Base-by-base conservation (phyloP, 352 stramenopile genomes). In the Pythium plurisporium region DNA sequence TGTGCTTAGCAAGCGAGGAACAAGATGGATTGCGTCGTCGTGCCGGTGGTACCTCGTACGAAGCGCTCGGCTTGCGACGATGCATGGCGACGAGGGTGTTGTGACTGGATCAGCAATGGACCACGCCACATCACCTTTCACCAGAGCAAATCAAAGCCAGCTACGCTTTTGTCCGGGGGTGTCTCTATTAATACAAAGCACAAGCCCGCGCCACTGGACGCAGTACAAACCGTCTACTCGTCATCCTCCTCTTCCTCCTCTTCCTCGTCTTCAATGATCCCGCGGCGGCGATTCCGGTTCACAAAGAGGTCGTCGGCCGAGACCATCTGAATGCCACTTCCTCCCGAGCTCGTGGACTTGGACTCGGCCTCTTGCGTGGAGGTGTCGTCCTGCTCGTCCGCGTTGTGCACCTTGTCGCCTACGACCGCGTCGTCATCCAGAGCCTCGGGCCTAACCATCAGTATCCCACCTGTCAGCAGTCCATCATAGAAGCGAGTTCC, bases 271-370 rank as follows among this genome's bases (percentile, higher is more conserved):
- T 89, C 79, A 19, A 89, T 86, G 40, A 87, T 67, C n/a, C 76
- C 76, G 25, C 86, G 82, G 48, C 79, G 79, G 9, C 79, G 82
- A 73, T 92, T 92, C 55, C 76, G 77, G 64, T 92, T 92, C 55
- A 89, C 67, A 43, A 86, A 68, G 64, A 83, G 68, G 40, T 76
- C 64, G 30, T 65, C 67, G 37, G 59, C 70, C 31, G 76, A 63
- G 29, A 80, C 49, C 79, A 89, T 87, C 40, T 67, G 74, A 41
- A 89, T 71, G 41, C 72, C 76, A n/a, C 74, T 79, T n/a, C n/a
- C 55, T 4, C 47, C 58, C 12, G 40, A 30, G 20, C 57, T n/a
- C 17, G 56, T 44, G 4, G 36, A 17, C 23, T 69, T 57, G n/a
- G 54, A 53, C 27, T 74, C 51, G 9, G 67, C 51, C 3, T 51